Conservation (phyloP, 495 filamentous ascomycete genomes). For the Thermothielavioides terrestris region DNA sequence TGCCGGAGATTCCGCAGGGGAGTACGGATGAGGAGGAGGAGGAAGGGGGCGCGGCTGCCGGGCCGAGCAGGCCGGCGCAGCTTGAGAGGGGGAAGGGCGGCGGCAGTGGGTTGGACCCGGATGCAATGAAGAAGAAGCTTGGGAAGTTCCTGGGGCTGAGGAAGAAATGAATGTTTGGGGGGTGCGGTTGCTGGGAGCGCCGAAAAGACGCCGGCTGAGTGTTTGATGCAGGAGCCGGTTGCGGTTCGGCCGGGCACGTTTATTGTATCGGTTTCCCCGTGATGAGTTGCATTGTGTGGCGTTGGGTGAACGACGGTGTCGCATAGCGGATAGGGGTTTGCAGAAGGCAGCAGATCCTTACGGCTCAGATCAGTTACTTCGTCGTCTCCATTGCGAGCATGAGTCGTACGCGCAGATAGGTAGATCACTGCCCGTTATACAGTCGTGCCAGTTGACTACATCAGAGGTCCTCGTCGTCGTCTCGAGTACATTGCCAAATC, state of each 20-base stretch:
- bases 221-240: no score
- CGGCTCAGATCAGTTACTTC: no score
- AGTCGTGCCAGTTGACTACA: no score
- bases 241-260: neutral
- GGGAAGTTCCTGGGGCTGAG: conserved; percentile 66
- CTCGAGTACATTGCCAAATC: no score
- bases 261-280: conserved; percentile 3
- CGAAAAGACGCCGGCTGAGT: no score
- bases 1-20: conserved; percentile 35
- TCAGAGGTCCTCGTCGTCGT: no score
- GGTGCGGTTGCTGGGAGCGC: neutral
- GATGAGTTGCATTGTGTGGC: conserved; percentile 8
- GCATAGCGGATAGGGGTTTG: neutral
- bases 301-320: neutral
- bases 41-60: conserved; percentile 21
- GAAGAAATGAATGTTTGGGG: conserved; percentile 33
- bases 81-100: conserved; percentile 41
- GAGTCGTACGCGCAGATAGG: no score
- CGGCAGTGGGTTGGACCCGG: conserved; percentile 34
- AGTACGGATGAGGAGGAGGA: conserved; percentile 37
- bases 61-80: conserved; percentile 20
- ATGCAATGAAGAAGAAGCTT: conserved; percentile 40
- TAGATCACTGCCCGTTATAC: no score
- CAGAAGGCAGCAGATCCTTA: no score
- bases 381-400: no score